phyloP scores from a whole-genome alignment of 164 flowering plant genomes.

The Brasenia schreberi region DNA sequence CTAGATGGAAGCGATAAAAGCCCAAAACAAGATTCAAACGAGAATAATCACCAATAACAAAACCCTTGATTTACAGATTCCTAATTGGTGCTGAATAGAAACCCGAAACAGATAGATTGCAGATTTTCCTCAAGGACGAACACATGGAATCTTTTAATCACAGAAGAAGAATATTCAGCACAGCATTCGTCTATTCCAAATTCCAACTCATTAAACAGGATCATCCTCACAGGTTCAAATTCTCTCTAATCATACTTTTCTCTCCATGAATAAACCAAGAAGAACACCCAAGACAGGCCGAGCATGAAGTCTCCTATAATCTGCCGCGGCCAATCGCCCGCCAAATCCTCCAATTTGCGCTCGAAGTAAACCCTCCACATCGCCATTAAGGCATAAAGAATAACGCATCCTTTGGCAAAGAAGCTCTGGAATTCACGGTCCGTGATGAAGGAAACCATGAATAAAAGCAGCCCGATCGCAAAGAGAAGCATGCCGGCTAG shows the following conservation, averaged over 20 bases:
- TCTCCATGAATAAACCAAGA: conserved; percentile 67
- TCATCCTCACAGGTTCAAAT: neutral
- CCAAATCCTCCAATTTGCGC: conserved; percentile 27
- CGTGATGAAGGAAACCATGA: conserved; percentile 61
- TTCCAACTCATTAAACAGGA: neutral
- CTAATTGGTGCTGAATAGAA: neutral
- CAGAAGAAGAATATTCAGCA: no score
- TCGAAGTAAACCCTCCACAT: conserved; percentile 70
- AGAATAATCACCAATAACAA: neutral
- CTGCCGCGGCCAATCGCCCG: conserved; percentile 20
- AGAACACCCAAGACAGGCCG: conserved; percentile 70
- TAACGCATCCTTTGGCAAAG: conserved; percentile 54
- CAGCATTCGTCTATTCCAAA: neutral
- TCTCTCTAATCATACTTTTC: conserved; percentile 57
- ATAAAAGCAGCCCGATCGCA: conserved; percentile 42
- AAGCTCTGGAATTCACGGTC: conserved; percentile 53
- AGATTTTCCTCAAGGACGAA: neutral
- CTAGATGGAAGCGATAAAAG: neutral
- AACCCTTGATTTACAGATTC: neutral
- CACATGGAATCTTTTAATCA: neutral
- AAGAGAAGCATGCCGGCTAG: conserved; percentile 70
- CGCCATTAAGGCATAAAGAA: conserved; percentile 17
- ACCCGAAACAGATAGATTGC: neutral
- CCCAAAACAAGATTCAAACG: neutral
- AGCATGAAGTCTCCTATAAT: conserved; percentile 51